phyloP scores from a whole-genome alignment of 2,329 filamentous ascomycete genomes.

The Aspergillus nomiae region DNA sequence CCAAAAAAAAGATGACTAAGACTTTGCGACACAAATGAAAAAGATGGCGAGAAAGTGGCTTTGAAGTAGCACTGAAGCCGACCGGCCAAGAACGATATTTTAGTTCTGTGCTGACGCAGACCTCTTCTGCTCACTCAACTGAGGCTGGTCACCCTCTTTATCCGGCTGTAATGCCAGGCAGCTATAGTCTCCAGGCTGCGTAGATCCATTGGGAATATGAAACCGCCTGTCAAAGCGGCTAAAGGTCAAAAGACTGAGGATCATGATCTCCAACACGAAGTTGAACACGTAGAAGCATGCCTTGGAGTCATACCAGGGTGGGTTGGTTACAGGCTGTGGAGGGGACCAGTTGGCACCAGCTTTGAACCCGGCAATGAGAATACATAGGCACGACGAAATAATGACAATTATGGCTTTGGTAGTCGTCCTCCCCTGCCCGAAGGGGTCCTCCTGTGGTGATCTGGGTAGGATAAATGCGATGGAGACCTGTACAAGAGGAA shows the following conservation, averaged over 20 bases:
- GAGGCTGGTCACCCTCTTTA: conserved; percentile 40
- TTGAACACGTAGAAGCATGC: conserved; percentile 79
- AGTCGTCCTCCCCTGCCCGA: conserved; percentile 67
- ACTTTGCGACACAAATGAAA: background rate
- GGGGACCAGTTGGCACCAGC: conserved; percentile 59
- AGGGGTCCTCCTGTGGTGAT: conserved; percentile 54
- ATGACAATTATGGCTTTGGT: conserved; percentile 69
- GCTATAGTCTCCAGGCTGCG: conserved; percentile 39
- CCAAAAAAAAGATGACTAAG: background rate
- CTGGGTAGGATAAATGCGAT: conserved; percentile 50
- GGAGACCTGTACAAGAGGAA: conserved; percentile 63
- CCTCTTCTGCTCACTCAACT: background rate
- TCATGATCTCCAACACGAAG: conserved; percentile 71
- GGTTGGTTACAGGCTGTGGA: conserved; percentile 51
- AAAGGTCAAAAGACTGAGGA: conserved; percentile 67
- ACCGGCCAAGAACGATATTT: background rate
- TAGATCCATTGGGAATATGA: conserved; percentile 68
- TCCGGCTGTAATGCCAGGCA: background rate
- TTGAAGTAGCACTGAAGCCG: background rate
- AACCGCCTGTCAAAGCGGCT: conserved; percentile 74
- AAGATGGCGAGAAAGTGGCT: background rate
- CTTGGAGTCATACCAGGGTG: conserved; percentile 71
- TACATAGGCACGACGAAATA: conserved; percentile 57
- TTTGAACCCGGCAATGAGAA: conserved; percentile 69
- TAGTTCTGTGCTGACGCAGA: background rate